Base-by-base conservation (phyloP, 2,329 filamentous ascomycete genomes). In the Scedosporium minutisporum region DNA sequence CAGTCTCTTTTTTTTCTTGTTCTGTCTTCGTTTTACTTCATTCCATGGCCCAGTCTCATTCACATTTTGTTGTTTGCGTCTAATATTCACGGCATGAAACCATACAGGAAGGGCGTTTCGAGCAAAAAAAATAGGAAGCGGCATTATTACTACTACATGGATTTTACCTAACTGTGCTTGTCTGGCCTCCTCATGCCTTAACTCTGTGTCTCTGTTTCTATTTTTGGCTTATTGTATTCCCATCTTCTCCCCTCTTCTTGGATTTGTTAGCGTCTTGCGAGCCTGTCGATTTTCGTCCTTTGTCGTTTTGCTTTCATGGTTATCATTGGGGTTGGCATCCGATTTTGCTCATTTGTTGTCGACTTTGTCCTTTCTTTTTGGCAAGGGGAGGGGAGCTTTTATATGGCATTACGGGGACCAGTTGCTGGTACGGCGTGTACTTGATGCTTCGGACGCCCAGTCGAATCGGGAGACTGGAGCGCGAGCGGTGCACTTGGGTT, bases 61-160 rank as follows among this genome's bases (percentile, higher is more conserved):
- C 44, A 21, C 18, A 21, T 41, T 60, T 61, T 55, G 23, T 33
- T 57, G n/a, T 25, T 16, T 41, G 57, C 21, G 18, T 61, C 25
- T 55, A 14, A 25, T 51, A 10, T 57, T 38, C 41, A 57, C 44
- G 23, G 60, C 44, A 61, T 61, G 60, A 55, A 48, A 61, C 21
- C 38, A 51, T 48, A 53, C 53, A 62, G 48, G 59, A 41, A 51
- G 59, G 59, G 59, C 48, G 59, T 61, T 61, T 25, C 21, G 23
- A 61, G n/a, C n/a, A 29, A 27, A 21, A 55, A 57, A 57, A 41
- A 51, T 27, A 38, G 33, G 59, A 58, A 58, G 57, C 25, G 57
- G 58, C 21, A 25, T 41, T 46, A 23, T 46, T 23, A 41, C 41
- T 48, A 48, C 44, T 48, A 48, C 44, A 48, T 48, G 44, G 44